Evolutionary conservation across 1,139 yeast species (phyloP).

Genomic region (Debaryomyces psychrophilus): DNA sequence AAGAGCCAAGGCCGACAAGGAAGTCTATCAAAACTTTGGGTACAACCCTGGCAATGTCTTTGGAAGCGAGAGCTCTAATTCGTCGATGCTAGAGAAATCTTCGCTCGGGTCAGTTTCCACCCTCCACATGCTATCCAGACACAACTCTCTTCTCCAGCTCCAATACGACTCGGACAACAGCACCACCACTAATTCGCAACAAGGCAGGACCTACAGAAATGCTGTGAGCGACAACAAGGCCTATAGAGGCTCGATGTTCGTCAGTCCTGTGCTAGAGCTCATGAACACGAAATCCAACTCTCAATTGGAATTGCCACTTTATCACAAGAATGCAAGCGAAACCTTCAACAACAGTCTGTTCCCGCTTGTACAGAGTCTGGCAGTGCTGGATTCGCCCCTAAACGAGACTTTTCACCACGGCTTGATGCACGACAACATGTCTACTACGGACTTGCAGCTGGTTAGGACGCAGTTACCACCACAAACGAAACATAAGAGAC

Average conservation of each 20-base stretch:
- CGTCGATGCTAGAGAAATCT: constrained; percentile 30
- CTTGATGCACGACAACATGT: neutral
- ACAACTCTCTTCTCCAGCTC: constrained; percentile 10
- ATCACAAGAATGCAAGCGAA: constrained; percentile 16
- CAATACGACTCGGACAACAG: constrained; percentile 9
- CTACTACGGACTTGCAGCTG: neutral
- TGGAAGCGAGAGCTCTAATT: constrained; percentile 25
- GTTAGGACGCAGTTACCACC: neutral
- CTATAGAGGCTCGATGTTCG: constrained; percentile 36
- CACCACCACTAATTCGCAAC: constrained; percentile 14
- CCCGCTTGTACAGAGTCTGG: constrained; percentile 1
- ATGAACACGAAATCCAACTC: constrained; percentile 17
- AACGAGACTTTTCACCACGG: constrained; percentile 1
- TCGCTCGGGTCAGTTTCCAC: constrained; percentile 15
- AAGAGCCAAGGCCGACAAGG: constrained; percentile 43
- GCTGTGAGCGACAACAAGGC: constrained; percentile 16
- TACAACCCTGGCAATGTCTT: constrained; percentile 12
- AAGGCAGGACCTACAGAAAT: constrained; percentile 30
- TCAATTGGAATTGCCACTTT: constrained; percentile 26
- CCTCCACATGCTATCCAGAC: constrained; percentile 16
- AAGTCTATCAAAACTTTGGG: constrained; percentile 27
- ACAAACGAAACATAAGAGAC: constrained; percentile 19
- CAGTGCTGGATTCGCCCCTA: neutral
- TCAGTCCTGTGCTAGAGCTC: constrained; percentile 36
- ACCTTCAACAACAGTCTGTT: constrained; percentile 5